These are phyloP conservation scores for Clitoria ternatea DNA, from an alignment of 306 rosid genomes.

Conservation along the genomic window DNA sequence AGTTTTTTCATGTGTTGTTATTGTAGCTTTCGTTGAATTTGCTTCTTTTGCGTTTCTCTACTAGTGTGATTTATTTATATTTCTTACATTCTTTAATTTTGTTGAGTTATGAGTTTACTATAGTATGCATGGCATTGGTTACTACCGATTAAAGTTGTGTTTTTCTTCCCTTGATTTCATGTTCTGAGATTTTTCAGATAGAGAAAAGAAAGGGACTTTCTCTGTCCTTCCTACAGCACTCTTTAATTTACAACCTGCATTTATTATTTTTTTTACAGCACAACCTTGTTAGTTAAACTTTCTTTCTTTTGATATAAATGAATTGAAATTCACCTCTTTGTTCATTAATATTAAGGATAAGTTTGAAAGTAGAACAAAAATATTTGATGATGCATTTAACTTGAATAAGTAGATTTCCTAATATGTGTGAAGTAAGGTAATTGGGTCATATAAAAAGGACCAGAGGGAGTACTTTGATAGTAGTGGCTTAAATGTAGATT, in stretches of 20 bases:
- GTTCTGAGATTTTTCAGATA: not conserved
- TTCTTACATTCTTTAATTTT: not conserved
- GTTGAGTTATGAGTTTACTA: not conserved
- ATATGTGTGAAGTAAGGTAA: too few species aligned
- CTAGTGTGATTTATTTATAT: not conserved
- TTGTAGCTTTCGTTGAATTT: not conserved
- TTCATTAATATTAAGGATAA: too few species aligned
- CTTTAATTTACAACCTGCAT: too few species aligned
- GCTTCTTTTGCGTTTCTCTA: not conserved
- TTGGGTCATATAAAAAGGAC: too few species aligned
- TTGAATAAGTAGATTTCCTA: too few species aligned
- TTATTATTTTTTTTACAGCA: too few species aligned
- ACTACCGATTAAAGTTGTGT: not conserved
- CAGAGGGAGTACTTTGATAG: not conserved
- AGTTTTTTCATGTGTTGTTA: not conserved
- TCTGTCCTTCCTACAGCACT: too few species aligned
- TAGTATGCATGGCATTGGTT: not conserved
- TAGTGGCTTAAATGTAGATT: slow-evolving; percentile 1
- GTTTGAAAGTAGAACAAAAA: too few species aligned
- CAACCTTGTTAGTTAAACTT: too few species aligned
- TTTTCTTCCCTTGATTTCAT: slow-evolving; percentile 5
- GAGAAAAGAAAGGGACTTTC: not conserved
- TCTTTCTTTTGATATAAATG: too few species aligned
- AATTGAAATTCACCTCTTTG: too few species aligned
- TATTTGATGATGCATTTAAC: too few species aligned